These are phyloP conservation scores for Coemansia umbellata DNA, from an alignment of 192 early-diverging fungal genomes.

Conservation along the genomic window DNA sequence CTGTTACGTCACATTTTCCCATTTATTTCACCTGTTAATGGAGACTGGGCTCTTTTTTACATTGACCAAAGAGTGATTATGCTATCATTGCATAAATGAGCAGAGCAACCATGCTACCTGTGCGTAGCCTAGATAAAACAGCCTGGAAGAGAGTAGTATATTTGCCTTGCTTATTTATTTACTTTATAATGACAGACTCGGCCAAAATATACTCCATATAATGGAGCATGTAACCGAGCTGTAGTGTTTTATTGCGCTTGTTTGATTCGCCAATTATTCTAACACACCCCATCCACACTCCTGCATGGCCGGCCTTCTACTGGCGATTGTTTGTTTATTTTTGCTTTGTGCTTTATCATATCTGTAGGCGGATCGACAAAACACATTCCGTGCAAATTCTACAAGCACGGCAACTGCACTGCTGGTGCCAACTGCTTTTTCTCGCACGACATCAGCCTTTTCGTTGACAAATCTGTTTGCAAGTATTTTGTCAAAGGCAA, in stretches of 20 bases:
- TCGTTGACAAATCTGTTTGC: slow-evolving; percentile 63
- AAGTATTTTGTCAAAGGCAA: slow-evolving; percentile 77
- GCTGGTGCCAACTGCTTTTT: slow-evolving; percentile 72
- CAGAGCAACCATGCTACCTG: too few relatives aligned
- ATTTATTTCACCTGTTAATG: too few relatives aligned
- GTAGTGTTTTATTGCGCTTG: slow-evolving; percentile 5
- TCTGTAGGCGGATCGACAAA: slow-evolving; percentile 46
- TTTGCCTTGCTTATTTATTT: too few relatives aligned
- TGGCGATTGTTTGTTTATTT: not conserved
- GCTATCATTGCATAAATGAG: too few relatives aligned
- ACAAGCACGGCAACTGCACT: slow-evolving; percentile 70
- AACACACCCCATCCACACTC: too few relatives aligned
- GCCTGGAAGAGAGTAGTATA: too few relatives aligned
- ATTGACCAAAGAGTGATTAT: too few relatives aligned
- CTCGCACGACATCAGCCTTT: slow-evolving; percentile 64
- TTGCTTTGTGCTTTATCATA: not conserved
- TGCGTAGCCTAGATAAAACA: too few relatives aligned
- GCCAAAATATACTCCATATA: not conserved
- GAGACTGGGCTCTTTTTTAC: too few relatives aligned
- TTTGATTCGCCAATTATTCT: not conserved
- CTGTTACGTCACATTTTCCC: too few relatives aligned
- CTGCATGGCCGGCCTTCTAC: not conserved
- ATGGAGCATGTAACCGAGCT: not conserved
- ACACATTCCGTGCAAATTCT: slow-evolving; percentile 80
- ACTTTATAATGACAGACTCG: not conserved